Evolutionary conservation across 352 stramenopile genomes (phyloP), one percentile per base, ranked within the genome.

Genomic region (Phytophthora meadii): DNA sequence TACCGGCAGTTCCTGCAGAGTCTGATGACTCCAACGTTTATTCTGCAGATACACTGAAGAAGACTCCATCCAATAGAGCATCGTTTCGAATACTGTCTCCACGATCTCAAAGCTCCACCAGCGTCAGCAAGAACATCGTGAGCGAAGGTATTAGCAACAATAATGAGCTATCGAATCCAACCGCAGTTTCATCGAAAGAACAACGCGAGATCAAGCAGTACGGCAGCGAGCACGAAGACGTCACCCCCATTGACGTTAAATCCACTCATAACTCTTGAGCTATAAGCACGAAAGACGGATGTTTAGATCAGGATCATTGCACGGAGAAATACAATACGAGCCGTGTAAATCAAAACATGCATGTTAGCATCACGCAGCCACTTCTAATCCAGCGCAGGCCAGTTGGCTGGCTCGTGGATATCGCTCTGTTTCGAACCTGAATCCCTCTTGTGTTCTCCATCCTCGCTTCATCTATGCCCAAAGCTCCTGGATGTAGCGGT

Each of bases 401-500:
- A 15, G 32, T 52, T 10, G 39, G 36, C 34, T 61, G 9, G 2
- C 54, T 42, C 34, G 39, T 45, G 44, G 7, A 39, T 50, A 39
- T 56, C 19, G 39, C 24, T 58, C 55, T 58, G 22, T 39, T 47
- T 53, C 36, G 30, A 41, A 50, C 42, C 54, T 47, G 27, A 46
- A 57, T 28, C 30, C 8, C 55, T 27, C 9, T 61, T 34, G 41
- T 4, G 9, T n/a, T 60, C 42, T 51, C 14, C 28, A 59, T 28
- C 22, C 37, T 54, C 46, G 30, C 11, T 41, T 49, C 54, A n/a
- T 62, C 41, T 76, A 93, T 54, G 81, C 85, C 97, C 96, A 99
- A 32, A 99, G 79, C 76, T 99, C 97, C 77, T 99, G 97, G 15
- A 99, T 87, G 76, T 98, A 99, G 42, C 94, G 87, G 50, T 95